Percentiles rank a stretch among this genome's conserved stretches.
phyloP scores from a whole-genome alignment of 176 grass and related monocot genomes.

The Zea luxurians region DNA sequence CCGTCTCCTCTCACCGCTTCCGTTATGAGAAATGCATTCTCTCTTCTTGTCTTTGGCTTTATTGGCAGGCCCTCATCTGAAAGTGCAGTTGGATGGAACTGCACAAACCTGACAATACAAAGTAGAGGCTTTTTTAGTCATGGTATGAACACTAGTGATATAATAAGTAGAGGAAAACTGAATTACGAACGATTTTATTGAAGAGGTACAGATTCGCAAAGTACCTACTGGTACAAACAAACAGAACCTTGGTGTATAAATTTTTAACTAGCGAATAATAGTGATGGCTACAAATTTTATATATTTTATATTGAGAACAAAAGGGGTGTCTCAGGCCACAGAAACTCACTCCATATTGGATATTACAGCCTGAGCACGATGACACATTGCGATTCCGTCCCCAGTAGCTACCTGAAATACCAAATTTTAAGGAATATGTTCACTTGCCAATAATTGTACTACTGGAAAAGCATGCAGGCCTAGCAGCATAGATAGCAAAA shows the following conservation, averaged over 20 bases:
- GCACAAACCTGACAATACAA: conserved; percentile 71
- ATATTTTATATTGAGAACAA: not conserved
- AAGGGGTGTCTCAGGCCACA: conserved; percentile 13
- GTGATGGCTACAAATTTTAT: not conserved
- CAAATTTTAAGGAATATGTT: conserved; percentile 12
- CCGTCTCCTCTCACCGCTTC: conserved; percentile 95
- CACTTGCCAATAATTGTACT: not conserved
- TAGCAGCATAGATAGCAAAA: not conserved
- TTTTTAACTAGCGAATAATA: not conserved
- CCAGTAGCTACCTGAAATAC: conserved; percentile 84
- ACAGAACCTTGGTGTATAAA: not conserved
- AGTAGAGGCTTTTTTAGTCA: conserved; percentile 8
- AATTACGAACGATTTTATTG: conserved; percentile 1
- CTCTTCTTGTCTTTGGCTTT: conserved; percentile 66
- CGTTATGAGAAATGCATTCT: conserved; percentile 93
- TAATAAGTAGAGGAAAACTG: conserved; percentile 4
- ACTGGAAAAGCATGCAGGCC: conserved; percentile 13
- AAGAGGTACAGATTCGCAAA: not conserved
- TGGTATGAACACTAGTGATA: not conserved
- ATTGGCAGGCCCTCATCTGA: conserved; percentile 87
- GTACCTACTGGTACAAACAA: not conserved
- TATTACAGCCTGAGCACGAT: conserved; percentile 92
- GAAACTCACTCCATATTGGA: conserved; percentile 99
- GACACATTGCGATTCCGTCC: conserved; percentile 95
- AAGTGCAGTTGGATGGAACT: conserved; percentile 95